These are phyloP conservation scores for Diaporthe capsici DNA, from an alignment of 2,329 filamentous ascomycete species.

Conservation along the genomic window DNA sequence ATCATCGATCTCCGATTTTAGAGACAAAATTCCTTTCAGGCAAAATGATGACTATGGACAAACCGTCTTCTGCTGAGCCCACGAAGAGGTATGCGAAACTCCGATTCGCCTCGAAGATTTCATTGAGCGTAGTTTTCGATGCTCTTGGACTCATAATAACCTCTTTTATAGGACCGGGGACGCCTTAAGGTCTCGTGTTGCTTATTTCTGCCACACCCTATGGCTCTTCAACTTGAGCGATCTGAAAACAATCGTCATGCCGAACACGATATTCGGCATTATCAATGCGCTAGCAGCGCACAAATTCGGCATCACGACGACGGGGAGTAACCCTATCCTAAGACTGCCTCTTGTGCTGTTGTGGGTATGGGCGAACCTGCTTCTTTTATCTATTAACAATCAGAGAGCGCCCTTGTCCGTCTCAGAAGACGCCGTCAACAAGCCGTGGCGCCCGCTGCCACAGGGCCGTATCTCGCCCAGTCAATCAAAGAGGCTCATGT, in stretches of 20 bases:
- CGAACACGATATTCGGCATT: slow-evolving; percentile 33
- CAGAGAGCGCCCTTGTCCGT: not conserved
- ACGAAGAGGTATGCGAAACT: not conserved
- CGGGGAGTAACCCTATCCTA: not conserved
- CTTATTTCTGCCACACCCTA: not conserved
- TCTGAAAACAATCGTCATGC: slow-evolving; percentile 37
- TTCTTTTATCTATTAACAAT: slow-evolving; percentile 17
- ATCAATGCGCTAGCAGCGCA: not conserved
- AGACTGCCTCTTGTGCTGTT: slow-evolving; percentile 41
- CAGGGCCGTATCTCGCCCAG: not conserved
- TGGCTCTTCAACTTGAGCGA: slow-evolving; percentile 39
- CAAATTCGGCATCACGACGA: not conserved
- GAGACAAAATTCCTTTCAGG: not conserved
- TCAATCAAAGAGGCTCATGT: not conserved
- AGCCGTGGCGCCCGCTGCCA: slow-evolving; percentile 12
- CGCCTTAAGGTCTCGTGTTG: not conserved
- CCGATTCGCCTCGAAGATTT: not conserved
- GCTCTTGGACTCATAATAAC: not conserved
- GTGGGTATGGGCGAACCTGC: slow-evolving; percentile 50
- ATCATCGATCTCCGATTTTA: not conserved
- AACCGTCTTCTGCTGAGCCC: not conserved
- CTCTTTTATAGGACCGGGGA: too few relatives aligned
- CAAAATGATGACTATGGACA: not conserved
- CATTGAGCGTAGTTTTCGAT: not conserved
- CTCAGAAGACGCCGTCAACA: slow-evolving; percentile 5